Conservation (phyloP, 768 basidiomycete species). For the Mycena kentingensis region DNA sequence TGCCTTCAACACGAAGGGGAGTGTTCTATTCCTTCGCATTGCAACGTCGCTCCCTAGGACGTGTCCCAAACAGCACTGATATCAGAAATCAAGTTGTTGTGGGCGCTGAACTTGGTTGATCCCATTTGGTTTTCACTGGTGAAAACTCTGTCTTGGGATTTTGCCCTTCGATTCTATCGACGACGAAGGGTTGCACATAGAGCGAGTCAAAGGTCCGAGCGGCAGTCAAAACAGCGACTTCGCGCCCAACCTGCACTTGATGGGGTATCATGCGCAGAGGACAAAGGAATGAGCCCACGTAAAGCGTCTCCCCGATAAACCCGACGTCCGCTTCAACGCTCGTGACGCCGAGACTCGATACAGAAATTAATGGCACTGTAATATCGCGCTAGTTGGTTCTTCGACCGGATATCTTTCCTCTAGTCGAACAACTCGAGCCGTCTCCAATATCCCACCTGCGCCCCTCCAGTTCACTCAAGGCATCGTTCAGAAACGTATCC, state of each 20-base stretch:
- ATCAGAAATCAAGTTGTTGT: too few species aligned
- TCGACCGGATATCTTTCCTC: too few species aligned
- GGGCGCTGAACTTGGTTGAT: slow-evolving; percentile 38
- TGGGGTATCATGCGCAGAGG: background rate
- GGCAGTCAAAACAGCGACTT: slow-evolving; percentile 42
- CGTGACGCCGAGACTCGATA: slow-evolving; percentile 48
- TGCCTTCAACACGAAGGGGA: slow-evolving; percentile 46
- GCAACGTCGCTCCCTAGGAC: slow-evolving; percentile 40
- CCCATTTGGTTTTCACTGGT: slow-evolving; percentile 36
- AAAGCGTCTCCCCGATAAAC: slow-evolving; percentile 45
- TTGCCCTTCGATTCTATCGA: slow-evolving; percentile 39
- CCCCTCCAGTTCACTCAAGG: too few species aligned
- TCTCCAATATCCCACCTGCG: too few species aligned
- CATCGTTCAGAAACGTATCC: too few species aligned
- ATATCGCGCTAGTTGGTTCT: slow-evolving; percentile 51
- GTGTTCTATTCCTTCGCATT: slow-evolving; percentile 37
- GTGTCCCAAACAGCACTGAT: slow-evolving; percentile 58
- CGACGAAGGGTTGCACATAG: slow-evolving; percentile 49
- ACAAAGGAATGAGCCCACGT: slow-evolving; percentile 30
- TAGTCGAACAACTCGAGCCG: too few species aligned
- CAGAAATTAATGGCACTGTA: slow-evolving; percentile 51
- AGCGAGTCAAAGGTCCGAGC: slow-evolving; percentile 49
- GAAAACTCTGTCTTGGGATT: slow-evolving; percentile 48
- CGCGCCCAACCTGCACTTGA: slow-evolving; percentile 45
- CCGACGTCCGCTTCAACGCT: slow-evolving; percentile 60